Base-by-base conservation (phyloP, 2,329 filamentous ascomycete genomes). In the Diaporthe batatas region DNA sequence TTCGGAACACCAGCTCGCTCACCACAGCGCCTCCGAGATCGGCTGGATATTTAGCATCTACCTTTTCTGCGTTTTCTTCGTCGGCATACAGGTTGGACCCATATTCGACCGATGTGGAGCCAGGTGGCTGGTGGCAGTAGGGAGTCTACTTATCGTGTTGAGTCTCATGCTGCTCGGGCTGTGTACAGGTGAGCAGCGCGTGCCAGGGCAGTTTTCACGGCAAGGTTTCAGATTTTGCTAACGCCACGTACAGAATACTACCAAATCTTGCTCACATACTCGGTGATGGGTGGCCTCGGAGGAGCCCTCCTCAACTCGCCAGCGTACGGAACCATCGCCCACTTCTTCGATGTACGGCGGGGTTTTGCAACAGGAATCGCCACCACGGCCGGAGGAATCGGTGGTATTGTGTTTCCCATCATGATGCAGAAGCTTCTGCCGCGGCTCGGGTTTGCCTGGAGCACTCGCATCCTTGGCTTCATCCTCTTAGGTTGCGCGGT, bases 21-120 rank as follows among this genome's bases (percentile, higher is more conserved):
- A 87, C 29, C 91, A 94, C 80, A 88, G 84, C 70, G 87, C 91
- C 14, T 91, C 91, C 5, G 86, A 89, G 68, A 91, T 95, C 64
- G 93, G 93, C n/a, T 97, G 94, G 94, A 94, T 97, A 75, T 95
- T 96, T 77, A 91, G 92, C 77, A 83, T 96, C 68, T 96, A 95
- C 79, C 86, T 94, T 39, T 97, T 96, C 79, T 84, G 96, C 59
- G 89, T 93, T 58, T 96, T 96, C 81, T 94, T 96, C 78, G 91
- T 93, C 49, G 94, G 94, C 34, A 89, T 97, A 12, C 93, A 96
- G 78, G 91, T 95, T 65, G 94, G 94, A 0, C 94, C 94, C 0
- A 81, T 96, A 49, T 97, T 97, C 79, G 94, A 97, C 79, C 88
- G 88, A 59, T 88, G 92, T 75, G 94, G 94, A 0, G 92, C 94